Evolutionary conservation across 2,329 filamentous ascomycete genomes (phyloP).

Genomic region (Diaporthe citri): DNA sequence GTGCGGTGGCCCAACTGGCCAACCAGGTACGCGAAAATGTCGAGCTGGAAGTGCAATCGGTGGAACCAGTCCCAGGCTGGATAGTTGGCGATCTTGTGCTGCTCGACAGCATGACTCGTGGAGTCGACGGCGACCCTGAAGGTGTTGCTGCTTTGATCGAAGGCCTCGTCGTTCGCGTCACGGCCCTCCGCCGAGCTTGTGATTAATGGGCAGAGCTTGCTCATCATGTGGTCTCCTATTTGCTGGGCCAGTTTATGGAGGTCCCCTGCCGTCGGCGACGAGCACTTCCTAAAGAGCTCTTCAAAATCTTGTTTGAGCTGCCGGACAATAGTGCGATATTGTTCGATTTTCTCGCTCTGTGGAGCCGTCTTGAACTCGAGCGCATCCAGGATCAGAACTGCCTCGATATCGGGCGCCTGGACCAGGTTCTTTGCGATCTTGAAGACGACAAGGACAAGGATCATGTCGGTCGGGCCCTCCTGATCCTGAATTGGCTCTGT

Average conservation of each 20-base stretch:
- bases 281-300: conserved; percentile 62
- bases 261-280: conserved; percentile 65
- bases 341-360: conserved; percentile 52
- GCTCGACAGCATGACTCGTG: conserved; percentile 60
- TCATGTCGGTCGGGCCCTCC: conserved; percentile 73
- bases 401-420: conserved; percentile 62
- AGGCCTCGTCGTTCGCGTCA: conserved; percentile 64
- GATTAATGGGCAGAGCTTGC: conserved; percentile 63
- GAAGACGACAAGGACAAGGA: conserved; percentile 65
- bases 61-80: conserved; percentile 69
- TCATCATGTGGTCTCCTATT: conserved; percentile 60
- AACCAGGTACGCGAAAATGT: conserved; percentile 67
- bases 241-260: conserved; percentile 64
- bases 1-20: conserved; percentile 65
- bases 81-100: conserved; percentile 57
- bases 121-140: conserved; percentile 66
- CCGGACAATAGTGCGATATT: conserved; percentile 57
- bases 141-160: conserved; percentile 63
- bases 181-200: conserved; percentile 60
- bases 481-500: conserved; percentile 63
- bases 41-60: conserved; percentile 67
- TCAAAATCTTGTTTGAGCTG: conserved; percentile 58
- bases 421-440: conserved; percentile 64
- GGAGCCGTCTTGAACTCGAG: conserved; percentile 45
- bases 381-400: conserved; percentile 61